Evolutionary conservation across 2,329 filamentous ascomycete genomes (phyloP), one percentile per base, ranked within the genome.

Genomic region (Calonectria pseudoturangicola): DNA sequence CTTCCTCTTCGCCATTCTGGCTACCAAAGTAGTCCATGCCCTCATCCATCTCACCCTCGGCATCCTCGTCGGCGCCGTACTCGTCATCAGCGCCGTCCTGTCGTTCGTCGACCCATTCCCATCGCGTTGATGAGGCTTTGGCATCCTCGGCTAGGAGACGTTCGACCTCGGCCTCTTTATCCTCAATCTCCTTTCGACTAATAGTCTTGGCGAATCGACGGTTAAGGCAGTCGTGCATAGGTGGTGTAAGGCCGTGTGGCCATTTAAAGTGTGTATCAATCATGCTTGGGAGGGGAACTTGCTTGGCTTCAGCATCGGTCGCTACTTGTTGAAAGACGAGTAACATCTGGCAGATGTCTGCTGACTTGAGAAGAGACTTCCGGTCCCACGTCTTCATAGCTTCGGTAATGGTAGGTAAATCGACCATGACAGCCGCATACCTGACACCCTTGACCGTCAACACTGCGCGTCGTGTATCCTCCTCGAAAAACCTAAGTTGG

Each of bases 341-440:
- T 43, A 98, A 89, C 94, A 98, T 97, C 85, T 98, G 95, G 77
- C 93, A 95, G 41, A 98, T 91, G 81, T 98, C 95, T 39, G 94
- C 93, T 10, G 94, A 94, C 85, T 98, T 98, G 87, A 96, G 95
- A 87, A 96, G 95, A 21, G 92, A 90, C 80, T 94, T 95, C 80
- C 93, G 93, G 82, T 98, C 95, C 94, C 95, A 98, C 72, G 94
- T 96, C 87, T 98, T 98, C 93, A 97, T 95, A 9, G 92, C 93
- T 82, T 98, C 95, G 6, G 96, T 92, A 71, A 98, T 94, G 72
- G 94, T 97, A 0, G 95, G 95, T 39, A 98, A 85, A 78, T 97
- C 95, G 10, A 98, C 92, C 82, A 98, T 88, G 25, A 93, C 90
- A 28, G 94, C 95, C 0, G 94, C 95, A 81, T 95, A 98, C 62